A percentile compares a stretch with the other conserved stretches of the same genome.
phyloP scores from a whole-genome alignment of 129 eudicot species.

The Flaveria linearis region DNA sequence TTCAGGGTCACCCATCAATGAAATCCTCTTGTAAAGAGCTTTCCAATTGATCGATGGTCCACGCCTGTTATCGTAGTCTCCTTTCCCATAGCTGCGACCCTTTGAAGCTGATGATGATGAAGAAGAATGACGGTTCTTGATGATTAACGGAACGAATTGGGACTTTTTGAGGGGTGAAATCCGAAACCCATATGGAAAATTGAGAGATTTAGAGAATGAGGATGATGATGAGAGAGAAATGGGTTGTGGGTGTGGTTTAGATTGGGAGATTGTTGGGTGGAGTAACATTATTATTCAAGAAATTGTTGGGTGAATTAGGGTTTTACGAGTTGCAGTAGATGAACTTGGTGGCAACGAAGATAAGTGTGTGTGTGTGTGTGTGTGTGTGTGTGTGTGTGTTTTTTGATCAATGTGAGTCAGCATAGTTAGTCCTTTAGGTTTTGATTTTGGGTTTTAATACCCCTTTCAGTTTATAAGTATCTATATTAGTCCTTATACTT shows the following conservation, averaged over 20 bases:
- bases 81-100: constrained; percentile 53
- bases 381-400: not conserved
- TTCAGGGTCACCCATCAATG: constrained; percentile 49
- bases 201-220: constrained; percentile 35
- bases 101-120: constrained; percentile 46
- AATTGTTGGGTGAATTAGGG: constrained; percentile 33
- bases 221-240: constrained; percentile 35
- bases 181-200: constrained; percentile 49
- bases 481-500: not conserved
- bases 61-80: constrained; percentile 63
- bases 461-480: not conserved
- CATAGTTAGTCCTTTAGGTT: constrained; percentile 12
- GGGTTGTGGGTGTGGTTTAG: constrained; percentile 39
- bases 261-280: constrained; percentile 45
- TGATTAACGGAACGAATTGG: constrained; percentile 26
- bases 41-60: constrained; percentile 50
- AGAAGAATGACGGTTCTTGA: constrained; percentile 25
- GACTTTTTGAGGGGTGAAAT: constrained; percentile 27
- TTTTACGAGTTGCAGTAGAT: constrained; percentile 24
- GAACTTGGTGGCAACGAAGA: constrained; percentile 15
- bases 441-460: not conserved
- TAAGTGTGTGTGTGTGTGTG: not conserved
- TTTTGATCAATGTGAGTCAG: not conserved
- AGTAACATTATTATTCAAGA: constrained; percentile 35
- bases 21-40: constrained; percentile 54